Base-by-base conservation (phyloP, 2,329 filamentous ascomycete genomes). In the Microsporum ferrugineum region DNA sequence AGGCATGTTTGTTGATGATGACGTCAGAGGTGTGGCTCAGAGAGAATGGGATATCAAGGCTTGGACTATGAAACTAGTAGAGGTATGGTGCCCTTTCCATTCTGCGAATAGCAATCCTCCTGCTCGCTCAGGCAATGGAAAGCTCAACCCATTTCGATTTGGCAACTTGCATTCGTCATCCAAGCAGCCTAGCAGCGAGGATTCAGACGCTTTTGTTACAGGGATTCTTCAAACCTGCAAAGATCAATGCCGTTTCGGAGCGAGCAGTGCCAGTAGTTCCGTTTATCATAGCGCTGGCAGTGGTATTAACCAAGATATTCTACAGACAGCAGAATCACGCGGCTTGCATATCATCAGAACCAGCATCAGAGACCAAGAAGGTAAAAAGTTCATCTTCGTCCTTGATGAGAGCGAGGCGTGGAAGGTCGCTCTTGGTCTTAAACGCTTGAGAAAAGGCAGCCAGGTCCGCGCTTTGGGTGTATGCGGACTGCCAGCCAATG, bases 21-120 rank as follows among this genome's bases (percentile, higher is more conserved):
- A 97, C 72, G 84, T 96, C 59, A 86, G 91, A 51, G 85, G 86
- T 64, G 89, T 96, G 14, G 86, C 89, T n/a, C 91, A 97, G 75
- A 85, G 94, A 63, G 94, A 99, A 76, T 99, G 94, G 94, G 94
- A 99, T 73, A 85, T 97, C 71, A 97, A 97, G 75, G 91, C 92
- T 31, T 97, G 94, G 94, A 96, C 91, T 49, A 83, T 99, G 76
- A 96, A 95, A 77, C 79, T 88, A 66, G 85, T 95, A 74, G 94
- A 97, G 82, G 86, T 94, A 78, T 89, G 87, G 84, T 91, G 87
- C 70, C 80, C 83, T 69, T 83, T 86, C 72, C 77, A 82, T 72
- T 77, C 77, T 71, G 72, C 74, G 66, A 74, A 73, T 68, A 72
- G 73, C 65, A 68, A 76, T 68, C 39, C 63, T 69, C 71, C 76